Evolutionary conservation across 202 grass and related monocot genomes (phyloP).

Genomic region (Digitaria exilis): DNA sequence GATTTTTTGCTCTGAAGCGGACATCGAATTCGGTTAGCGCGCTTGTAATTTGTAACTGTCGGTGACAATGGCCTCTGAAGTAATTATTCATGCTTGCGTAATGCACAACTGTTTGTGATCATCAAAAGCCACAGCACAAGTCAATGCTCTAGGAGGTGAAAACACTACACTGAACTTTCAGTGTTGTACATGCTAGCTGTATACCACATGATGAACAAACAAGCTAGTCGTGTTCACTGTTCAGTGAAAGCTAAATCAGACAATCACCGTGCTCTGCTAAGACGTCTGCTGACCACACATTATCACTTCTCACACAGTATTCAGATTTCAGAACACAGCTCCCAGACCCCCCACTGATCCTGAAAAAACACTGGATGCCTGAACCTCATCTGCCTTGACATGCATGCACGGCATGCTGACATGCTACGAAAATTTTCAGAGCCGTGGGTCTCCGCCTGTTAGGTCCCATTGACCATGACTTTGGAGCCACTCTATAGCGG

Average conservation of each 20-base stretch:
- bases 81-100: background rate
- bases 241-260: background rate
- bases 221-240: too few species aligned
- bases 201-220: background rate
- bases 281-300: background rate
- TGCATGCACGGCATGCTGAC: background rate
- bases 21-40: background rate
- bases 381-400: background rate
- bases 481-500: background rate
- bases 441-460: slow-evolving; percentile 4
- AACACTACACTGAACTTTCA: background rate
- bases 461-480: slow-evolving; percentile 13
- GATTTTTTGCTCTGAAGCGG: background rate
- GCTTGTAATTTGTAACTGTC: background rate
- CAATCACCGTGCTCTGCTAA: background rate
- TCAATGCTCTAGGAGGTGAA: background rate
- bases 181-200: background rate
- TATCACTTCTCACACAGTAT: too few species aligned
- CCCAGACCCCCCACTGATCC: background rate
- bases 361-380: background rate
- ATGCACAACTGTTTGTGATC: too few species aligned
- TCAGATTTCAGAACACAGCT: background rate
- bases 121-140: background rate
- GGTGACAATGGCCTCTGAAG: background rate
- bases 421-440: background rate